These are phyloP conservation scores for Fragosphaeria purpurea DNA, from an alignment of 2,329 filamentous ascomycete genomes.

Conservation along the genomic window DNA sequence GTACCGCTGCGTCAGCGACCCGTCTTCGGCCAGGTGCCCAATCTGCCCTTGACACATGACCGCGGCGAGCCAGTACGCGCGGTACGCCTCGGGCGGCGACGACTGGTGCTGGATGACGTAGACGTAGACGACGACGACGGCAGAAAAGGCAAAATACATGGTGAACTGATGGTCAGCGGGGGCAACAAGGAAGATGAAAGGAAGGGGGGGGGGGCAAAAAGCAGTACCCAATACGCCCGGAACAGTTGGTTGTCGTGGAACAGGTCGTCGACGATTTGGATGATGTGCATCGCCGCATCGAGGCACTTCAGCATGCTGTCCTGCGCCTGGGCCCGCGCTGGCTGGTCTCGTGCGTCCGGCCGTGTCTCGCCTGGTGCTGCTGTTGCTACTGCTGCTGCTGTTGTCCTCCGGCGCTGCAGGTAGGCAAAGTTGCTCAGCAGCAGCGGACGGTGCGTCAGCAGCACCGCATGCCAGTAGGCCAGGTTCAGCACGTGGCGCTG, in stretches of 20 bases:
- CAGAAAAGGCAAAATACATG: slow-evolving; percentile 35
- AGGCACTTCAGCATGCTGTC: slow-evolving; percentile 19
- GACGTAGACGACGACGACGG: slow-evolving; percentile 34
- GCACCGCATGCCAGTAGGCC: slow-evolving; percentile 32
- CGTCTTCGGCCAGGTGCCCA: slow-evolving; percentile 24
- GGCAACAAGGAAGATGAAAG: no score
- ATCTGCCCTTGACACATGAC: slow-evolving; percentile 30
- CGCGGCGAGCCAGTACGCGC: slow-evolving; percentile 25
- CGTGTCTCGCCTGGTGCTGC: neutral
- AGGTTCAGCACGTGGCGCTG: slow-evolving; percentile 32
- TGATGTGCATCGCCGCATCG: slow-evolving; percentile 28
- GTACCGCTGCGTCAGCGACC: slow-evolving; percentile 27
- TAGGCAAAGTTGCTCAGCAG: slow-evolving; percentile 25
- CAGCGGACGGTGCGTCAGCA: slow-evolving; percentile 29
- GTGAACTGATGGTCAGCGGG: slow-evolving; percentile 18
- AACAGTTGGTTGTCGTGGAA: slow-evolving; percentile 7
- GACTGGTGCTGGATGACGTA: slow-evolving; percentile 30
- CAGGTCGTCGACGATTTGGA: slow-evolving; percentile 28
- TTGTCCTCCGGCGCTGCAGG: neutral
- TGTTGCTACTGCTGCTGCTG: neutral
- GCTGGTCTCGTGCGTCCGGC: neutral
- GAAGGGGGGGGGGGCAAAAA: neutral
- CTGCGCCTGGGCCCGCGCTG: slow-evolving; percentile 1
- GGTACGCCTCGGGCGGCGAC: slow-evolving; percentile 18
- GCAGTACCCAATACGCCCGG: slow-evolving; percentile 3